phyloP scores from a whole-genome alignment of 495 filamentous ascomycete species.

The Viridothelium virens region DNA sequence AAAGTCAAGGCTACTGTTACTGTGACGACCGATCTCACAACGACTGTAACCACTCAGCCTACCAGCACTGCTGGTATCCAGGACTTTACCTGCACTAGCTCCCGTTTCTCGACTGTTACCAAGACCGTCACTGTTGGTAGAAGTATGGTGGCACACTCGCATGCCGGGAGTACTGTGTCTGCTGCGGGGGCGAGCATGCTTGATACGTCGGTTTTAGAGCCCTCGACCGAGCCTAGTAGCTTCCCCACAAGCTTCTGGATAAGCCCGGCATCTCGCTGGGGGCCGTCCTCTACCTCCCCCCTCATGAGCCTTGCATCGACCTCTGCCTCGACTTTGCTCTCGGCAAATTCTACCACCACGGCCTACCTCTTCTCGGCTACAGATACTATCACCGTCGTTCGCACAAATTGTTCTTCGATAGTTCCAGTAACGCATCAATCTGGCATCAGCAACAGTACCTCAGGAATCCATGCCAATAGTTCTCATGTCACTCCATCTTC shows the following conservation, averaged over 20 bases:
- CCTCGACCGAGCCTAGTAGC: neutral
- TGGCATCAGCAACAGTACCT: neutral
- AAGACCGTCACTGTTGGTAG: neutral
- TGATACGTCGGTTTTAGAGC: neutral
- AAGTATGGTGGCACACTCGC: no score
- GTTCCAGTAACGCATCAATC: neutral
- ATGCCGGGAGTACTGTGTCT: neutral
- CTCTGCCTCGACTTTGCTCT: neutral
- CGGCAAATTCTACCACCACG: neutral
- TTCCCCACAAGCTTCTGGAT: constrained; percentile 7
- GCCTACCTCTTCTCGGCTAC: neutral
- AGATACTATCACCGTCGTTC: neutral
- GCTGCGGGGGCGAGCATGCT: neutral
- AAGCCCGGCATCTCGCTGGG: neutral
- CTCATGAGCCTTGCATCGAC: neutral
- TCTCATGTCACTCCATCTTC: neutral
- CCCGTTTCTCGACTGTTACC: neutral
- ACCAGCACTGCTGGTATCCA: neutral
- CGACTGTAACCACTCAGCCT: neutral
- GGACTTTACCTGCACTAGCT: neutral
- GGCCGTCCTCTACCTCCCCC: neutral
- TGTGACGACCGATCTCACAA: neutral
- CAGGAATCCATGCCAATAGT: neutral
- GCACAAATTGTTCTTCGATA: neutral
- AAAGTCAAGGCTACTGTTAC: neutral